These are phyloP conservation scores for Leucaena leucocephala DNA, from an alignment of 306 rosid species.

Conservation along the genomic window DNA sequence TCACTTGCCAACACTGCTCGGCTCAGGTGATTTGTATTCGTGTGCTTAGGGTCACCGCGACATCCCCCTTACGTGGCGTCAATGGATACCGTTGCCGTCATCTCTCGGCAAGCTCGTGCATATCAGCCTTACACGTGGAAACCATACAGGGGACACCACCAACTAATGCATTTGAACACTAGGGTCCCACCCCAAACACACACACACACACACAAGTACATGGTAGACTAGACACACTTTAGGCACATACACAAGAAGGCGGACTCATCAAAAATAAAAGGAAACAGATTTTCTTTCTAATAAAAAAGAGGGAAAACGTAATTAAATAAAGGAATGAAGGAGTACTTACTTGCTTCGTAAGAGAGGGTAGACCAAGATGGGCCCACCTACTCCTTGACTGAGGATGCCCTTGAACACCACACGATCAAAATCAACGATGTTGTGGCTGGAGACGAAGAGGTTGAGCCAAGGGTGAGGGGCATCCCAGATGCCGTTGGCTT, in stretches of 20 bases:
- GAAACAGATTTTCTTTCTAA: no score
- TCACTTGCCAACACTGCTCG: no score
- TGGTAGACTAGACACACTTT: no score
- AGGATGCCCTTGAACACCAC: conserved; percentile 78
- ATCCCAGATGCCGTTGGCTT: conserved; percentile 75
- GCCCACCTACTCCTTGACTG: conserved; percentile 86
- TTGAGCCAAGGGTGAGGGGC: conserved; percentile 96
- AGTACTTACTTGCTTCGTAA: conserved; percentile 67
- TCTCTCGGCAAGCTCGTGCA: neutral
- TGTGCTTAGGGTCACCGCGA: neutral
- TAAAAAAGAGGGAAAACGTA: neutral
- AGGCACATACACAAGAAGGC: no score
- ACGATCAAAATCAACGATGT: conserved; percentile 67
- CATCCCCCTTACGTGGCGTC: conserved; percentile 35
- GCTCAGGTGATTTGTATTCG: no score
- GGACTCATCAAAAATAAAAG: no score
- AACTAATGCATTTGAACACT: neutral
- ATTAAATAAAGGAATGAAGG: neutral
- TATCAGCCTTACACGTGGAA: conserved; percentile 8
- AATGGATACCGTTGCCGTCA: neutral
- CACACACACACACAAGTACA: neutral
- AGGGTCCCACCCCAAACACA: neutral
- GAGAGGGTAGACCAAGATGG: conserved; percentile 85
- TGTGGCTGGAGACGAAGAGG: conserved; percentile 71
- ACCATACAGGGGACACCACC: conserved; percentile 11